Evolutionary conservation across 805 yeast species (phyloP), one percentile per base, ranked within the genome.

Genomic region (Sugiyamaella lignohabitans): DNA sequence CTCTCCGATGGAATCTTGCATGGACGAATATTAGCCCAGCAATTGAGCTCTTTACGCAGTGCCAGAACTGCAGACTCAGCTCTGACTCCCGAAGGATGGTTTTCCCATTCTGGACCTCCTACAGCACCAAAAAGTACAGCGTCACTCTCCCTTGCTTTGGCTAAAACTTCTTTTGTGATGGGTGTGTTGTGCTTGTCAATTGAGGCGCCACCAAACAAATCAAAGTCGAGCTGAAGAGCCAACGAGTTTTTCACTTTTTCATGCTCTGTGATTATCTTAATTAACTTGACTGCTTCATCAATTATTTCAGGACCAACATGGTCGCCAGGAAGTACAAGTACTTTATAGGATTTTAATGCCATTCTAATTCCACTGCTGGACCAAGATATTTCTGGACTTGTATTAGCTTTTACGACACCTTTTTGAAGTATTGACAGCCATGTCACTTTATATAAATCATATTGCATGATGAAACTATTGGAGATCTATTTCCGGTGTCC

Each of bases 101-200:
- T 85, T 32, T 97, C 97, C 98, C 98, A 89, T 70, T 91, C 89
- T 52, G 98, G 98, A 34, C 98, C 98, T 54, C 98, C 98, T 32
- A 89, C 98, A 5, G 98, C 96, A 57, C 98, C 98, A 50, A 89
- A 73, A 54, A 89, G 71, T 14, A 89, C 95, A 17, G 97, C 98
- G 63, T 88, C 94, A 0, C 96, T 82, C 35, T 70, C 68, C 67
- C 85, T 87, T 22, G 96, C 76, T 8, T 94, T 87, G 41, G 69
- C 82, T 42, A 89, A 72, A 1, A 95, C 77, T 48, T 75, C 87
- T 47, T 82, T 93, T 8, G 96, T 84, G 54, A 91, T 73, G 50
- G 98, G 96, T 42, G 66, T 82, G 44, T 97, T 97, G 39, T 93
- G 81, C 45, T 95, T 96, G 64, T 89, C 98, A 60, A 89, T 89